Conservation (phyloP, 176 grass and related monocot species). For the Zizania latifolia region DNA sequence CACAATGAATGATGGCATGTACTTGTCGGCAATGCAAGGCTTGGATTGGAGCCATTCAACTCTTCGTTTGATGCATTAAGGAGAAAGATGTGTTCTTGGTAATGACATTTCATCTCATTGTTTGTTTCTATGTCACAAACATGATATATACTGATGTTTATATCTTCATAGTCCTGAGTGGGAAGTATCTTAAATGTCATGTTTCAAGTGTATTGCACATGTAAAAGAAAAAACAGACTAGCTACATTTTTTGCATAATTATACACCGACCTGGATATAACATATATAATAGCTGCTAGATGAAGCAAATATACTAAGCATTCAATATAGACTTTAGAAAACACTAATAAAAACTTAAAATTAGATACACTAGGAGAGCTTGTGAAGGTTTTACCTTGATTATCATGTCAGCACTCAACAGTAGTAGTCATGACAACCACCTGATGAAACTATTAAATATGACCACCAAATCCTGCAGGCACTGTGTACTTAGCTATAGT, state of each 20-base stretch:
- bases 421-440: not conserved
- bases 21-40: conserved; percentile 33
- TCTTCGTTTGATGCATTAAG: conserved; percentile 4
- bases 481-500: conserved; percentile 27
- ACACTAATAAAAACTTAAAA: not conserved
- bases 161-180: not conserved
- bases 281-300: not conserved
- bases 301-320: not conserved
- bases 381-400: not conserved
- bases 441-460: conserved; percentile 18
- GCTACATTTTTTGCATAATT: not conserved
- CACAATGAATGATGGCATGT: conserved; percentile 39
- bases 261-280: not conserved
- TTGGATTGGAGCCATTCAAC: conserved; percentile 21
- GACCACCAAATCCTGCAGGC: conserved; percentile 1
- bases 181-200: not conserved
- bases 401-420: not conserved
- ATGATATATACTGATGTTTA: not conserved
- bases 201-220: not conserved
- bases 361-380: not conserved
- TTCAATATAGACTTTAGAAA: not conserved
- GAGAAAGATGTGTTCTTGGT: conserved; percentile 14
- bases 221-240: not conserved
- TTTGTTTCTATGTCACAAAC: conserved; percentile 31
- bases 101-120: conserved; percentile 34